These are phyloP conservation scores for Periglandula ipomoeae DNA, from an alignment of 2,329 filamentous ascomycete species.

Conservation along the genomic window DNA sequence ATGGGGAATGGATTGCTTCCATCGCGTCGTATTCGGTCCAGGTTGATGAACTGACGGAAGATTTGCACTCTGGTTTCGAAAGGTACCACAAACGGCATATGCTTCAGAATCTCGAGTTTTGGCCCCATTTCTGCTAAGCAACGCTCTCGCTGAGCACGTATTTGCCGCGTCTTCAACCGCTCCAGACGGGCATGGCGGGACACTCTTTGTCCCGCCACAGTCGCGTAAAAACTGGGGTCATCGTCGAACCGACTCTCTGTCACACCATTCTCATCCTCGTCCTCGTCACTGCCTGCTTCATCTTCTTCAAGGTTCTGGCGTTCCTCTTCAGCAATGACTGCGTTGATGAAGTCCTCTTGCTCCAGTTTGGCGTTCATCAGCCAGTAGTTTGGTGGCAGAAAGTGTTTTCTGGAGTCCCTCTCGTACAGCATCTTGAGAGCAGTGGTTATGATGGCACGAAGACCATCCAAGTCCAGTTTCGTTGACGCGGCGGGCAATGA, in stretches of 20 bases:
- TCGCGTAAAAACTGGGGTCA: slow-evolving; percentile 18
- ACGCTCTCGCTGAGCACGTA: slow-evolving; percentile 58
- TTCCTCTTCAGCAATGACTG: slow-evolving; percentile 83
- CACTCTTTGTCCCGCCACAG: slow-evolving; percentile 45
- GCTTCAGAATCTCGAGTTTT: slow-evolving; percentile 80
- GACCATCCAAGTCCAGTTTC: slow-evolving; percentile 59
- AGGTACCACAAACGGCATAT: slow-evolving; percentile 95
- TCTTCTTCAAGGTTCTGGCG: slow-evolving; percentile 52
- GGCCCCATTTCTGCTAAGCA: slow-evolving; percentile 73
- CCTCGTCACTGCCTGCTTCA: slow-evolving; percentile 11
- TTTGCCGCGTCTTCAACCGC: slow-evolving; percentile 52
- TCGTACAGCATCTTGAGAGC: slow-evolving; percentile 85
- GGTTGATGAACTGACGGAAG: slow-evolving; percentile 81
- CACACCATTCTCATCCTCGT: slow-evolving; percentile 21
- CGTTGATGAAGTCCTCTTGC: slow-evolving; percentile 77
- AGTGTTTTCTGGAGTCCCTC: slow-evolving; percentile 78
- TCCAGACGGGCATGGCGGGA: slow-evolving; percentile 58
- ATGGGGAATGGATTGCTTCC: slow-evolving; percentile 8
- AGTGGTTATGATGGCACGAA: slow-evolving; percentile 71
- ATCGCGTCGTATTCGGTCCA: slow-evolving; percentile 43
- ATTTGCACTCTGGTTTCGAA: slow-evolving; percentile 87
- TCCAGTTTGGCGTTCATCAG: slow-evolving; percentile 84
- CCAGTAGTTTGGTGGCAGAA: slow-evolving; percentile 81
- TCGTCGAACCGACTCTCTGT: slow-evolving; percentile 25
- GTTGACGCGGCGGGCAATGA: slow-evolving; percentile 10